phyloP scores from a whole-genome alignment of 352 stramenopile species.

The Phytopythium aichiense region DNA sequence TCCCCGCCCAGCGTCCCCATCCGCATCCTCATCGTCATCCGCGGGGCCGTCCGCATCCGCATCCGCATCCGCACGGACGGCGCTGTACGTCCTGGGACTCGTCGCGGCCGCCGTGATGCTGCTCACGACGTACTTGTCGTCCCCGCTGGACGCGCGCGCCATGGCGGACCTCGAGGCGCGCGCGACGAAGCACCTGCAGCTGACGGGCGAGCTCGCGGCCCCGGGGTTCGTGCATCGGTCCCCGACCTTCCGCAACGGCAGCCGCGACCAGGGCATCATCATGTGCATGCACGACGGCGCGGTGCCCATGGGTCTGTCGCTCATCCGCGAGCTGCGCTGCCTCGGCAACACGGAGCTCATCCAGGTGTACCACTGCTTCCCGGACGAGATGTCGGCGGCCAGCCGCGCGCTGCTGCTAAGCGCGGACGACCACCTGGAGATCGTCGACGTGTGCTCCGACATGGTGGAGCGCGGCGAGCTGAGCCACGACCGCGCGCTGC shows the following conservation, averaged over 20 bases:
- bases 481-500: conserved; percentile 21
- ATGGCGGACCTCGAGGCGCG: neutral
- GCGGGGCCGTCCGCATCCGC: no score
- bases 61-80: neutral
- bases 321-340: conserved; percentile 31
- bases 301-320: conserved; percentile 33
- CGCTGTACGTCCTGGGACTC: conserved; percentile 1
- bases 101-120: neutral
- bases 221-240: conserved; percentile 1
- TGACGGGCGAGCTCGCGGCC: neutral
- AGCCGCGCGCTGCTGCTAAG: conserved; percentile 19
- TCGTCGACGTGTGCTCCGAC: conserved; percentile 46
- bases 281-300: conserved; percentile 32
- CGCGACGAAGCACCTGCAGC: neutral
- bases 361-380: no score
- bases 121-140: neutral
- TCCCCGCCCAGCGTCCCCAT: no score
- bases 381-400: conserved; percentile 32
- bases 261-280: conserved; percentile 29
- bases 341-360: conserved; percentile 32
- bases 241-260: neutral
- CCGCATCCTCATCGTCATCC: no score
- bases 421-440: conserved; percentile 25
- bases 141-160: neutral
- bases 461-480: conserved; percentile 21